Evolutionary conservation across 73 alveolate genomes (phyloP).

Genomic region (Stentor roeselii): DNA sequence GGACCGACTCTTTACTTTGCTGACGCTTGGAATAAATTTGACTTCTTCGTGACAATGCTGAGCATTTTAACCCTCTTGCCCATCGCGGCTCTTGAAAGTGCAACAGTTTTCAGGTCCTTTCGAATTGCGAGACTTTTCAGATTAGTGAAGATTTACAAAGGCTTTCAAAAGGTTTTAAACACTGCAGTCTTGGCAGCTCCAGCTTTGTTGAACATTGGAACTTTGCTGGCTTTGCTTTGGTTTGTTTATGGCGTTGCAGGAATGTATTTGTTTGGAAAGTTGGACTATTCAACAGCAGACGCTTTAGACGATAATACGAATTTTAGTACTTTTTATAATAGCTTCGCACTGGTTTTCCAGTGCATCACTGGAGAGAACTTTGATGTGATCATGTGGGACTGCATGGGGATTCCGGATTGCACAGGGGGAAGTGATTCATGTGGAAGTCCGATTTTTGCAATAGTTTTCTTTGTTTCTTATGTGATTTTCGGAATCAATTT

Average conservation of each 20-base stretch:
- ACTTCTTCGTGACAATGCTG: slow-evolving; percentile 80
- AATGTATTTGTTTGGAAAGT: slow-evolving; percentile 54
- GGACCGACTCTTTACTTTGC: slow-evolving; percentile 70
- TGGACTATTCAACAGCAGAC: slow-evolving; percentile 33
- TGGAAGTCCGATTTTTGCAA: neutral
- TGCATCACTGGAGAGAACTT: slow-evolving; percentile 88
- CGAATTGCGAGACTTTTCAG: slow-evolving; percentile 63
- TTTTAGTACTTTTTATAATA: slow-evolving; percentile 60
- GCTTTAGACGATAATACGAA: slow-evolving; percentile 47
- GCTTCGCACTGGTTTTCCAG: slow-evolving; percentile 54
- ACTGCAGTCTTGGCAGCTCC: slow-evolving; percentile 78
- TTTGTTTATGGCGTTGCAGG: slow-evolving; percentile 84
- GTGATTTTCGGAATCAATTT: slow-evolving; percentile 1
- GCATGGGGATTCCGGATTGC: slow-evolving; percentile 26
- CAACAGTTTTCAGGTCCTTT: slow-evolving; percentile 56
- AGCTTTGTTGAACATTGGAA: slow-evolving; percentile 75
- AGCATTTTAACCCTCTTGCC: slow-evolving; percentile 56
- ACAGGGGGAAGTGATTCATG: neutral
- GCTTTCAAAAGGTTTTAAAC: slow-evolving; percentile 55
- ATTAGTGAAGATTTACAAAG: slow-evolving; percentile 52
- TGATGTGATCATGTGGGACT: slow-evolving; percentile 83
- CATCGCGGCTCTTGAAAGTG: slow-evolving; percentile 39
- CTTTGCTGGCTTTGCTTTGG: slow-evolving; percentile 71
- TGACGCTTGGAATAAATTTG: slow-evolving; percentile 87
- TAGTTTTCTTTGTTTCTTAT: slow-evolving; percentile 22